Evolutionary conservation across 441 rosid genomes (phyloP).

Genomic region (Gossypium gossypioides): DNA sequence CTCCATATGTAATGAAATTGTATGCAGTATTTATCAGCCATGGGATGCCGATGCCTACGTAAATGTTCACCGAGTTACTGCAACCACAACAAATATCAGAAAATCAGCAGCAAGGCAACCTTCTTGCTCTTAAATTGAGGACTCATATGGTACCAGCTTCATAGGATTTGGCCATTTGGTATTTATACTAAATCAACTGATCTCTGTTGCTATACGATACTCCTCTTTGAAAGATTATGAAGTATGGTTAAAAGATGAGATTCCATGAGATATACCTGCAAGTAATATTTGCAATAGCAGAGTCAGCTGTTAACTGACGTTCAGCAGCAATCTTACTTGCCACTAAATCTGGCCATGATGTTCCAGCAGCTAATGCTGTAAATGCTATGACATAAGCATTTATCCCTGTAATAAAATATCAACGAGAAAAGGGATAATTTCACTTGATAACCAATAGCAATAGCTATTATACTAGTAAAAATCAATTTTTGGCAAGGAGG

Average conservation of each 20-base stretch:
- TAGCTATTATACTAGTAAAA: neutral
- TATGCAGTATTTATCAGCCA: constrained; percentile 78
- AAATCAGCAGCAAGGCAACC: neutral
- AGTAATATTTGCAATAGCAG: constrained; percentile 90
- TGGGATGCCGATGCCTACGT: constrained; percentile 76
- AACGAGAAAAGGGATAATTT: neutral
- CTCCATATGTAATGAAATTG: constrained; percentile 56
- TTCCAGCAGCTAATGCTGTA: constrained; percentile 75
- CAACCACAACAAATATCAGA: constrained; percentile 10
- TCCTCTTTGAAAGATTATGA: neutral
- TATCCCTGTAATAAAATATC: constrained; percentile 40
- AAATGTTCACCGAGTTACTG: constrained; percentile 89
- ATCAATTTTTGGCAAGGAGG: neutral
- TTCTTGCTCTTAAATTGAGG: neutral
- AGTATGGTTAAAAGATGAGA: neutral
- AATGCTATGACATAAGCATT: constrained; percentile 85
- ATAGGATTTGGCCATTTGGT: neutral
- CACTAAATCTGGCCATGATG: constrained; percentile 94
- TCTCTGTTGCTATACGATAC: neutral
- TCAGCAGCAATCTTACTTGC: constrained; percentile 97
- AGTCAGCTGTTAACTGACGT: constrained; percentile 77
- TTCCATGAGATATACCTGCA: constrained; percentile 52
- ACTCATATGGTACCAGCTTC: neutral
- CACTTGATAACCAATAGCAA: neutral
- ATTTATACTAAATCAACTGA: neutral